Evolutionary conservation across 352 stramenopile species (phyloP), one percentile per base, ranked within the genome.

Genomic region (Globisporangium canariense): DNA sequence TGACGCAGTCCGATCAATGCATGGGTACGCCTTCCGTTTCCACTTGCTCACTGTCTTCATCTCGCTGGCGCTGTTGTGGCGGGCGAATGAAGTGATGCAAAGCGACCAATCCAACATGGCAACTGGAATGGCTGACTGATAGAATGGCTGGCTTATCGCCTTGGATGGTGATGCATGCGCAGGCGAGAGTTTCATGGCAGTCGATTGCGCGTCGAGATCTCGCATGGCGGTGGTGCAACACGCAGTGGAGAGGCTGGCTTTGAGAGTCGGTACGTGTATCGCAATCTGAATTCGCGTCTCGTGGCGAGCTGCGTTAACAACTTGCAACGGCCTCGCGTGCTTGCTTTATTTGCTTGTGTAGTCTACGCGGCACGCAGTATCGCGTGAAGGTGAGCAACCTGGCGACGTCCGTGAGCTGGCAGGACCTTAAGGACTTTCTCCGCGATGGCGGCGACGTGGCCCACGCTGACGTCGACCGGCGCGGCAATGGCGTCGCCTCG

Each of bases 341-440:
- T n/a, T 46, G 13, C 41, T 46, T 46, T 46, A 25, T 25, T 25
- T 25, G 13, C 16, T 46, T 18, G 13, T 43, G 46, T 47, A 83
- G 77, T 5, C 71, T 74, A 38, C 68, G 67, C 8, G 70, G 79
- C 22, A 90, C 82, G 11, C 75, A 83, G 47, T 81, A 83, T 58
- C 81, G 85, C 22, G 70, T 91, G 25, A 66, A 61, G 0, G 59
- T 94, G 41, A 74, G 51, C 50, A 70, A 81, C 9, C 32, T 94
- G 41, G 71, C 79, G 7, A 60, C 63, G 6, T 62, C 64, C 0
- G 79, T 87, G 60, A 90, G 74, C 14, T 81, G 69, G 72, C 73
- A 82, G 60, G 85, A 91, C 43, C 69, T 92, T 30, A 89, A 90
- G 61, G 78, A 88, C 61, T 86, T 89, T 58, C 65, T 92, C 2